phyloP scores from a whole-genome alignment of 2,329 filamentous ascomycete genomes.

The Arachnomyces sp. region DNA sequence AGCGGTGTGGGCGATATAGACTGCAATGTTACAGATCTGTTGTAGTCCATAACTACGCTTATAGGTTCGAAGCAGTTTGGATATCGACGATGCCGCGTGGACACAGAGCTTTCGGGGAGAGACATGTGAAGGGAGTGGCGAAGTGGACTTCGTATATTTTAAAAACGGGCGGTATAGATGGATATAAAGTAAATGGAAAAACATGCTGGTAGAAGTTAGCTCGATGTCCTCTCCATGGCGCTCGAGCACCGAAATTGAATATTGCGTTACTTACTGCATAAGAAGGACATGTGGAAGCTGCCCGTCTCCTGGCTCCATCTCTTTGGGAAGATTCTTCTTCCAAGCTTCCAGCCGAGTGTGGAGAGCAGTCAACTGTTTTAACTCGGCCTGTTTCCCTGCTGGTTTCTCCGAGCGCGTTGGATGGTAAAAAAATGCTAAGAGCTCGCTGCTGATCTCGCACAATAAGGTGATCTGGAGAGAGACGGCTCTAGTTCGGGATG shows the following conservation, averaged over 20 bases:
- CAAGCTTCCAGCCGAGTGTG: constrained; percentile 85
- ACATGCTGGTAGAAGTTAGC: constrained; percentile 59
- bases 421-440: constrained; percentile 86
- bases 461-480: constrained; percentile 73
- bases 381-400: constrained; percentile 67
- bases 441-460: constrained; percentile 87
- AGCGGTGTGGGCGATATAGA: constrained; percentile 90
- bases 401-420: constrained; percentile 55
- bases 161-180: constrained; percentile 93
- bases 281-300: constrained; percentile 74
- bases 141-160: constrained; percentile 73
- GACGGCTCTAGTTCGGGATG: constrained; percentile 72
- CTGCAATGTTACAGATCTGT: constrained; percentile 92
- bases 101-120: constrained; percentile 88
- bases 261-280: constrained; percentile 65
- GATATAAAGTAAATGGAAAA: constrained; percentile 91
- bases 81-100: constrained; percentile 79
- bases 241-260: not conserved
- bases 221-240: too few species aligned
- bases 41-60: constrained; percentile 84
- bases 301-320: constrained; percentile 83
- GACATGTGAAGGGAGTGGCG: constrained; percentile 75
- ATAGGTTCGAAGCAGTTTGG: constrained; percentile 88
- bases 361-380: constrained; percentile 87
- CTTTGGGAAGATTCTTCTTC: constrained; percentile 72